Base-by-base conservation (phyloP, 83 land plant species). In the Thuja plicata region DNA sequence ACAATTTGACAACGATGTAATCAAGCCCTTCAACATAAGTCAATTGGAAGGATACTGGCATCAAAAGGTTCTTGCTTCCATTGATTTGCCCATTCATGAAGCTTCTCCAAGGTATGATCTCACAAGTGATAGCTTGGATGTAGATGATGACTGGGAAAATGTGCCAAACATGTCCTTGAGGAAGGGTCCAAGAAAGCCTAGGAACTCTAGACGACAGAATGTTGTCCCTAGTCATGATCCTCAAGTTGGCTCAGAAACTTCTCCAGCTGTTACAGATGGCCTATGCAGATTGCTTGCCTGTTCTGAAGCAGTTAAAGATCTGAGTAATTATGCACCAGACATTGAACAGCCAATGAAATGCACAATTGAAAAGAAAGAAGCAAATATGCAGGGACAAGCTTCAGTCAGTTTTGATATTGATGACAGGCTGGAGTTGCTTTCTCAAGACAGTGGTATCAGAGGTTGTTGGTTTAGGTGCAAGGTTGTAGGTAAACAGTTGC, bases 1-100 rank as follows among this genome's bases (percentile, higher is more conserved):
- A 77, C 94, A 91, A 86, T 93, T 93, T 90, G 96, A 94, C 9
- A 88, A 92, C 89, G 97, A 92, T 89, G 96, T 92, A 24, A 88
- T 97, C 86, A 95, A 93, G 88, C 91, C 97, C 38, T 95, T 97
- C 81, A 95, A 94, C 76, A 91, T 97, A n/a, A 95, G 95, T 27
- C 92, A 89, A 30, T 81, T 96, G 43, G 88, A 93, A 88, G 99
- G 99, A 45, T 97, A 97, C 73, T 95, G 96, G 96, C 91, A 92
- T 3, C 99, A 97, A 88, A 88, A 94, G 66, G 71, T 92, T 37
- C 86, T 97, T 40, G 73, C 73, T 32, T 89, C 57, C 30, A 46
- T 91, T 19, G 92, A 83, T 41, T 41, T 92, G 87, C 60, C 48
- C 9, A 21, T 62, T 16, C 78, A 86, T 21, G 57, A 0, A 2